Base-by-base conservation (phyloP, 2,329 filamentous ascomycete genomes). In the Emydomyces testavorans region DNA sequence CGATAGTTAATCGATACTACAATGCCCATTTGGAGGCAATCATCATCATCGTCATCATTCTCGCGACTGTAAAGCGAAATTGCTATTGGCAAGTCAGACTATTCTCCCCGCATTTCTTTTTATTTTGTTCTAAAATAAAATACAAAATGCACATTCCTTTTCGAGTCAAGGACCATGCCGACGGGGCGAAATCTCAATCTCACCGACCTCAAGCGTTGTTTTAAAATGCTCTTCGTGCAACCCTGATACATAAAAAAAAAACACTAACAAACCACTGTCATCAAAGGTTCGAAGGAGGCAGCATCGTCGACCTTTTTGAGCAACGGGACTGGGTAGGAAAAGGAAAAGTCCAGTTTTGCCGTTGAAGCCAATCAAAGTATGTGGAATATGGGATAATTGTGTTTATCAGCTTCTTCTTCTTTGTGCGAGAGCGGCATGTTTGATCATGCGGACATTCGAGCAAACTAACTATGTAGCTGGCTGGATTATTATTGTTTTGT, bases 61-160 rank as follows among this genome's bases (percentile, higher is more conserved):
- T 31, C 29, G 4, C 8, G 7, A 31, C 10, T 2, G 7, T 31
- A 3, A 3, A 8, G 10, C n/a, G n/a, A n/a, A n/a, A n/a, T n/a
- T 31, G 11, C 8, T 31, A 31, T 31, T 31, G 29, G 29, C 29
- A n/a, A 31, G 11, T 31, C 10, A 31, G 10, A 40, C 7, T 41
- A 15, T 24, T 38, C 8, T 24, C 11, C 13, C 10, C 21, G 21
- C 18, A 23, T 43, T 32, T 34, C 18, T 23, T 24, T 34, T 43
- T 34, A 11, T 34, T 34, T 31, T 23, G 2, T n/a, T 26, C 24
- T n/a, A 18, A 6, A 36, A 11, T 28, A 5, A 11, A 28, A 5
- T 28, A 6, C 26, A 6, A 28, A 31, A 36, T 45, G 20, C 43
- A 46, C 43, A 46, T 37, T 38, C 43, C 43, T 28, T 46, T 45